Conservation (phyloP, 2,329 filamentous ascomycete species). For the Trichoderma citrinoviride region DNA sequence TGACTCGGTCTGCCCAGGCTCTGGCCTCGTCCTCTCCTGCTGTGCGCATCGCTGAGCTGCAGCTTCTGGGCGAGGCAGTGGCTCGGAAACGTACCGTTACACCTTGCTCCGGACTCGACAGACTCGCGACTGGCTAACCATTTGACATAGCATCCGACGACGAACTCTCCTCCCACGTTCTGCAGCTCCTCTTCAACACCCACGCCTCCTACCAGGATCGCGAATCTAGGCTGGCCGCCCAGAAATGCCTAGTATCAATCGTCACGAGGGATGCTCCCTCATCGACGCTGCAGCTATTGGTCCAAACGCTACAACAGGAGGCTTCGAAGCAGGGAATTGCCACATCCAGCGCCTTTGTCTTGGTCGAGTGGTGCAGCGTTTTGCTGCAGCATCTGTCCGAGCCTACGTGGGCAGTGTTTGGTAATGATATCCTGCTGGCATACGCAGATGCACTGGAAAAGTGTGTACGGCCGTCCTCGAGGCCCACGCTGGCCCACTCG, state of each 20-base stretch:
- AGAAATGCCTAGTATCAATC: slow-evolving; percentile 71
- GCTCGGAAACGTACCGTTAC: slow-evolving; percentile 48
- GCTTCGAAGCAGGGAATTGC: slow-evolving; percentile 75
- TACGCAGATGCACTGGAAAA: slow-evolving; percentile 74
- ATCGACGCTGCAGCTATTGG: slow-evolving; percentile 61
- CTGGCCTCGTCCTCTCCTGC: slow-evolving; percentile 62
- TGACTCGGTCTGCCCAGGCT: slow-evolving; percentile 39
- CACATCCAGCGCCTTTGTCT: slow-evolving; percentile 75
- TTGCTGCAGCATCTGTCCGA: slow-evolving; percentile 69
- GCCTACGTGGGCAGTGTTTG: slow-evolving; percentile 63
- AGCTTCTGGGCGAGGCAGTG: slow-evolving; percentile 56
- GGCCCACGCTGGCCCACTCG: slow-evolving; percentile 65
- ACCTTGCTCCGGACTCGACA: slow-evolving; percentile 8
- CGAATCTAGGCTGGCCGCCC: slow-evolving; percentile 76
- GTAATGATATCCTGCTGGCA: slow-evolving; percentile 63
- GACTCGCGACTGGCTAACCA: slow-evolving; percentile 24
- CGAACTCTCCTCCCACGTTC: slow-evolving; percentile 46
- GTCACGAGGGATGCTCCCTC: slow-evolving; percentile 55
- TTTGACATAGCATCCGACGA: slow-evolving; percentile 42
- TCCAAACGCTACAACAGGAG: slow-evolving; percentile 67
- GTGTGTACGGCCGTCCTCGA: slow-evolving; percentile 65
- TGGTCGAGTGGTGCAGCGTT: slow-evolving; percentile 85
- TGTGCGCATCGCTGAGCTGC: slow-evolving; percentile 53
- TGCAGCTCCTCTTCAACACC: slow-evolving; percentile 81
- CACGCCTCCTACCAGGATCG: slow-evolving; percentile 86